Base-by-base conservation (phyloP, 2,329 filamentous ascomycete genomes). In the Alternaria gansuensis region DNA sequence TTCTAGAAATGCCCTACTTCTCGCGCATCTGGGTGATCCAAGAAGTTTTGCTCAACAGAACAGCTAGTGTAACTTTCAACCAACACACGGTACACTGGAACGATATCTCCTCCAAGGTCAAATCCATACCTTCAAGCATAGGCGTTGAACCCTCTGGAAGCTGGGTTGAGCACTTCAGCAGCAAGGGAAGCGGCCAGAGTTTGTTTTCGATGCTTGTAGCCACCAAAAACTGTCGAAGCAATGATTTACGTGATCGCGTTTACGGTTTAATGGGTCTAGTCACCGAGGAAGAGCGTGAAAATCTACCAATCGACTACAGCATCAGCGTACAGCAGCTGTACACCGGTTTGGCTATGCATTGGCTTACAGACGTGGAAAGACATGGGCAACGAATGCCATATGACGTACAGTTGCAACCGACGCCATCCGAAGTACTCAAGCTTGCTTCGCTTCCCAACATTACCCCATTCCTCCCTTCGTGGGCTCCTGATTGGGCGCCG, bases 1-100 rank as follows among this genome's bases (percentile, higher is more conserved):
- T 45, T 2, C 8, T 45, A 5, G 9, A 13, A 4, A 21, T 14
- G 5, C 41, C 41, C n/a, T 45, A 45, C 5, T 45, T 45, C 8
- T 45, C 41, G n/a, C 26, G 41, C 10, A 31, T 45, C 9, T 45
- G 41, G 41, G 41, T 45, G 2, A 45, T 45, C 9, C 41, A 31
- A 31, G 41, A 45, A 17, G 26, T 31, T 9, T n/a, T 29, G n/a
- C 41, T 45, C 13, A 31, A n/a, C n/a, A 45, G 13, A 5, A 3
- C 5, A 21, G 41, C 28, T 17, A 45, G 36, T 23, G 36, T 39
- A 5, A 23, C 36, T 2, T n/a, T n/a, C n/a, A n/a, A n/a, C n/a
- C n/a, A n/a, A n/a, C n/a, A n/a, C n/a, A n/a, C n/a, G n/a, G n/a
- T n/a, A n/a, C n/a, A n/a, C n/a, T n/a, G n/a, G n/a, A n/a, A n/a